Percentiles rank a stretch among this genome's conserved stretches.
Conservation (phyloP, 495 filamentous ascomycete species). For the Xylaria intraflava region DNA sequence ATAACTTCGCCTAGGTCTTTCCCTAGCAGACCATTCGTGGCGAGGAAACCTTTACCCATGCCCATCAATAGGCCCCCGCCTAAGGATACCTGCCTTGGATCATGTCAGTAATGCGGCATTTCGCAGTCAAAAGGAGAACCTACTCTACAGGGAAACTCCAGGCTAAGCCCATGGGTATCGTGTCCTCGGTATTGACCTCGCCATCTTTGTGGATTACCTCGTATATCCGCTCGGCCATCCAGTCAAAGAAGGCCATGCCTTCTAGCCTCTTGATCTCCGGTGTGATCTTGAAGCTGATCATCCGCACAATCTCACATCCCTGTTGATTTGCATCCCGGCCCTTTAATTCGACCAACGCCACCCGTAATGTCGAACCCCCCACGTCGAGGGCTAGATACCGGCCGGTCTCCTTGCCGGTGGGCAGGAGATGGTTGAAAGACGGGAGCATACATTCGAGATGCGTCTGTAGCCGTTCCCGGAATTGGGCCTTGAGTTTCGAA, state of each 20-base stretch:
- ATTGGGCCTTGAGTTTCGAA: conserved; percentile 40
- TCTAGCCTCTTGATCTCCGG: conserved; percentile 36
- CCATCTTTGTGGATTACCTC: conserved; percentile 38
- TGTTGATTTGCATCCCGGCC: conserved; percentile 37
- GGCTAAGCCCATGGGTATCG: conserved; percentile 60
- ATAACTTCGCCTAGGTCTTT: conserved; percentile 49
- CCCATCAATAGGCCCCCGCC: conserved; percentile 66
- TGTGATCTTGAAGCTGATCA: conserved; percentile 47
- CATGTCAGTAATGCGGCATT: conserved; percentile 10
- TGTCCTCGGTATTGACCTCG: conserved; percentile 23
- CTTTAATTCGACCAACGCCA: conserved; percentile 67
- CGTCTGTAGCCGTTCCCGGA: conserved; percentile 37
- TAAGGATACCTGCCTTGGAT: conserved; percentile 65
- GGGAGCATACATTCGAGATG: conserved; percentile 51
- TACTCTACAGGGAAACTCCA: conserved; percentile 89
- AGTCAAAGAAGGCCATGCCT: conserved; percentile 60
- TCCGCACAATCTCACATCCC: conserved; percentile 38
- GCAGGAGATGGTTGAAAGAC: conserved; percentile 65
- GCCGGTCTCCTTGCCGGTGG: conserved; percentile 64
- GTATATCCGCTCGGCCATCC: conserved; percentile 75
- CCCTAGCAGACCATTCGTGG: conserved; percentile 43
- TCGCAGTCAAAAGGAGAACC: conserved; percentile 18
- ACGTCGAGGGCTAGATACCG: conserved; percentile 54
- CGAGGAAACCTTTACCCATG: conserved; percentile 78
- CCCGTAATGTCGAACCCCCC: conserved; percentile 74